A percentile compares a stretch with the other conserved stretches of the same genome.
Conservation (phyloP, 345 rosid species). For the Raphanus raphanistrum region DNA sequence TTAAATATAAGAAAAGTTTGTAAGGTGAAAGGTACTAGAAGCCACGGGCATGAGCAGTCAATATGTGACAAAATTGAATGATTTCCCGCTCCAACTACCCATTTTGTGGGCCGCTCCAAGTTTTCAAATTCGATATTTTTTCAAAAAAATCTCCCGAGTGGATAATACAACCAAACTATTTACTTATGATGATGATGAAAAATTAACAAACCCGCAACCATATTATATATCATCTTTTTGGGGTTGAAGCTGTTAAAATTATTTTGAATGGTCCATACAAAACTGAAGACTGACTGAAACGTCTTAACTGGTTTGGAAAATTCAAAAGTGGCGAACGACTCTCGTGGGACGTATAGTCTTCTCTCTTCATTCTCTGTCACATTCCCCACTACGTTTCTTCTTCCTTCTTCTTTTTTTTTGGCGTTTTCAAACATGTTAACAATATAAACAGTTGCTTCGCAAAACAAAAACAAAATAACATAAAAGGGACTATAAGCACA, state of each 20-base stretch:
- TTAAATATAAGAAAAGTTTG: slow-evolving; percentile 11
- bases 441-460: not conserved
- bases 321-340: slow-evolving; percentile 31
- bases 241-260: not conserved
- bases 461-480: not conserved
- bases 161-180: slow-evolving; percentile 23
- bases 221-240: not conserved
- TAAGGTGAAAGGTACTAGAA: slow-evolving; percentile 1
- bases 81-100: slow-evolving; percentile 32
- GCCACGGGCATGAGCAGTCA: slow-evolving; percentile 17
- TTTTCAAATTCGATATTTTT: slow-evolving; percentile 16
- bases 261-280: slow-evolving; percentile 1
- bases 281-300: not conserved
- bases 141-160: not conserved
- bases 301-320: slow-evolving; percentile 21
- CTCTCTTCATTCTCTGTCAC: slow-evolving; percentile 5
- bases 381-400: slow-evolving; percentile 1
- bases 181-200: not conserved
- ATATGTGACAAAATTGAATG: slow-evolving; percentile 39
- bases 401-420: not conserved
- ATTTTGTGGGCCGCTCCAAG: slow-evolving; percentile 23
- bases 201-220: not conserved
- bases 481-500: not conserved
- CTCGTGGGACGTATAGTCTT: slow-evolving; percentile 23
- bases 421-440: slow-evolving; percentile 16